These are phyloP conservation scores for Aspergillus novofumigatus DNA, from an alignment of 2,329 filamentous ascomycete species.

Conservation along the genomic window DNA sequence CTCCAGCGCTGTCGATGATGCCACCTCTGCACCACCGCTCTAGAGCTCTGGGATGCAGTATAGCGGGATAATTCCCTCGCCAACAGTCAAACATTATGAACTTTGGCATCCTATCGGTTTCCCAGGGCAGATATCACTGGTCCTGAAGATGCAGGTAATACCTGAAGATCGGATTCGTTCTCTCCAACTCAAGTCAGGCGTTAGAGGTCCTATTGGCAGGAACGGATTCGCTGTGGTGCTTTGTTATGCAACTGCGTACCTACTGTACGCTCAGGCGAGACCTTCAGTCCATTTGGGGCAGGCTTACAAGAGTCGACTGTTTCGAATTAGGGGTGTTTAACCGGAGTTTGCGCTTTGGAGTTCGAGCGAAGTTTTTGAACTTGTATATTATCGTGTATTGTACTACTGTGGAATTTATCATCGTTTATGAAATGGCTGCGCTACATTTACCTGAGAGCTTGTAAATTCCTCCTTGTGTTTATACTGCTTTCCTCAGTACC, in stretches of 20 bases:
- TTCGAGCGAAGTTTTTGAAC: not conserved
- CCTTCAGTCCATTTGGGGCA: conserved; percentile 2
- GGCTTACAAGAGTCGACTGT: conserved; percentile 5
- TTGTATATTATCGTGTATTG: not conserved
- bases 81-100: not conserved
- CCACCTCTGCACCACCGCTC: not conserved
- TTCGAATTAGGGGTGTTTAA: conserved; percentile 7
- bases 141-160: not conserved
- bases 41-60: not conserved
- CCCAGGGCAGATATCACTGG: too few relatives aligned
- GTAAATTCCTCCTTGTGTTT: not conserved
- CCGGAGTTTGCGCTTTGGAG: not conserved
- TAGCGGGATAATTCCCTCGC: not conserved
- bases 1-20: not conserved
- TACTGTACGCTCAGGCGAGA: conserved; percentile 3
- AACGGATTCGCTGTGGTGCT: not conserved
- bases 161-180: not conserved
- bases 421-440: not conserved
- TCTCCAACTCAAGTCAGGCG: not conserved
- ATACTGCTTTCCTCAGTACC: not conserved
- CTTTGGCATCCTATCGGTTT: not conserved
- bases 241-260: conserved; percentile 5
- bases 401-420: not conserved
- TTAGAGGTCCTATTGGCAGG: not conserved
- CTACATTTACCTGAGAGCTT: not conserved